Percentiles rank a stretch among this genome's conserved stretches.
phyloP scores from a whole-genome alignment of 139 green algal genomes.

The Coelastrella sp. region DNA sequence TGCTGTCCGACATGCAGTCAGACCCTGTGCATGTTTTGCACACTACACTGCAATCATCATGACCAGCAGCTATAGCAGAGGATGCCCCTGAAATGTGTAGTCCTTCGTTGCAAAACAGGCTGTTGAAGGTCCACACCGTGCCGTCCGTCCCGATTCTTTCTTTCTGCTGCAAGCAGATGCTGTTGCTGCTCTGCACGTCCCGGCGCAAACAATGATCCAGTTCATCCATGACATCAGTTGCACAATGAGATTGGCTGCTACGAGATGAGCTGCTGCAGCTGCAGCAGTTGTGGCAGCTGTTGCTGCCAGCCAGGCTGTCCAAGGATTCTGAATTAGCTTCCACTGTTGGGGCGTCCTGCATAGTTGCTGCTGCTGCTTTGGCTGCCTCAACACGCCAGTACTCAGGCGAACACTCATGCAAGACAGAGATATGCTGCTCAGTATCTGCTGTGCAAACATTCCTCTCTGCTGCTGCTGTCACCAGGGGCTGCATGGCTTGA shows the following conservation, averaged over 20 bases:
- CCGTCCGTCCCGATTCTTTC: no score
- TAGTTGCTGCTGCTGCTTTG: no score
- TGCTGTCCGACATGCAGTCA: neutral
- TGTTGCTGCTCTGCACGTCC: neutral
- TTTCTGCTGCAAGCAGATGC: neutral
- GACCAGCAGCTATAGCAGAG: neutral
- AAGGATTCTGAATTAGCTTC: no score
- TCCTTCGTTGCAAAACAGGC: neutral
- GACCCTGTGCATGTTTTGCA: neutral
- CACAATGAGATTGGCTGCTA: no score
- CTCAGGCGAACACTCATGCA: slow-evolving; percentile 22
- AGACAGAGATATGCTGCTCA: neutral
- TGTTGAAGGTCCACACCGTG: slow-evolving; percentile 27
- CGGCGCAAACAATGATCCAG: neutral
- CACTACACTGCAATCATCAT: neutral
- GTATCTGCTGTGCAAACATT: neutral
- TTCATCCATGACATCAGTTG: no score
- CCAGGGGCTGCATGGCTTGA: slow-evolving; percentile 11
- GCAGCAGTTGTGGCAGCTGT: neutral
- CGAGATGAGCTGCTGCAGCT: neutral
- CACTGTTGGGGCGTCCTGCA: no score
- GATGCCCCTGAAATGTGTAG: neutral
- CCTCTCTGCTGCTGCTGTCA: neutral
- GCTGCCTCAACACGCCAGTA: slow-evolving; percentile 28
- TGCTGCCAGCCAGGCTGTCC: neutral